Evolutionary conservation across 345 rosid species (phyloP).

Genomic region (Linum tenue): DNA sequence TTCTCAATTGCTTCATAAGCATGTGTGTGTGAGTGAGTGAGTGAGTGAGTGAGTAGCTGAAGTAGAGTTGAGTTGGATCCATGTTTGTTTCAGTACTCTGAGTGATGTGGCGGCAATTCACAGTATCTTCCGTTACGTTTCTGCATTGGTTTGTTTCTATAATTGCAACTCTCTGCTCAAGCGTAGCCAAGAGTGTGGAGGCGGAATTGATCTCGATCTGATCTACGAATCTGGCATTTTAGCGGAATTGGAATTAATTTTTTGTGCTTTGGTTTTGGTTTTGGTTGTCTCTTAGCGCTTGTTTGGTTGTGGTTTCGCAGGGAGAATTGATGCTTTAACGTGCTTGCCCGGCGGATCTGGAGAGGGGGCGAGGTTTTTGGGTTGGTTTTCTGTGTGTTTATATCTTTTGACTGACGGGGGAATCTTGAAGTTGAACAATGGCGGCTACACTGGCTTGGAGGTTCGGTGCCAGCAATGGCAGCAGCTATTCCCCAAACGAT

Average conservation of each 20-base stretch:
- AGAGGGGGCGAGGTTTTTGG: slow-evolving; percentile 23
- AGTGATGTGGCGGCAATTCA: background rate
- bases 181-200: background rate
- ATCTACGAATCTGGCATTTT: slow-evolving; percentile 19
- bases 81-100: background rate
- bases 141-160: too few relatives aligned
- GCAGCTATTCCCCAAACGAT: slow-evolving; percentile 54
- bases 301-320: slow-evolving; percentile 23
- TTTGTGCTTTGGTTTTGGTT: too few relatives aligned
- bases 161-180: too few relatives aligned
- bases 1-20: too few relatives aligned
- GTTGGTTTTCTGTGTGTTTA: slow-evolving; percentile 15
- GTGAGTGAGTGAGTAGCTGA: background rate
- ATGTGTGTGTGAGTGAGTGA: too few relatives aligned
- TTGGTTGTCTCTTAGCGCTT: slow-evolving; percentile 6
- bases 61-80: slow-evolving; percentile 1
- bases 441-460: slow-evolving; percentile 80
- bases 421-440: slow-evolving; percentile 43
- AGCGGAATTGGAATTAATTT: background rate
- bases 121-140: too few relatives aligned
- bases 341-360: slow-evolving; percentile 46
- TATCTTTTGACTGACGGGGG: background rate
- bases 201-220: slow-evolving; percentile 9
- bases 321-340: slow-evolving; percentile 57
- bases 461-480: slow-evolving; percentile 17